Base-by-base conservation (phyloP, 2,329 filamentous ascomycete species). In the Tolypocladium ophioglossoides region DNA sequence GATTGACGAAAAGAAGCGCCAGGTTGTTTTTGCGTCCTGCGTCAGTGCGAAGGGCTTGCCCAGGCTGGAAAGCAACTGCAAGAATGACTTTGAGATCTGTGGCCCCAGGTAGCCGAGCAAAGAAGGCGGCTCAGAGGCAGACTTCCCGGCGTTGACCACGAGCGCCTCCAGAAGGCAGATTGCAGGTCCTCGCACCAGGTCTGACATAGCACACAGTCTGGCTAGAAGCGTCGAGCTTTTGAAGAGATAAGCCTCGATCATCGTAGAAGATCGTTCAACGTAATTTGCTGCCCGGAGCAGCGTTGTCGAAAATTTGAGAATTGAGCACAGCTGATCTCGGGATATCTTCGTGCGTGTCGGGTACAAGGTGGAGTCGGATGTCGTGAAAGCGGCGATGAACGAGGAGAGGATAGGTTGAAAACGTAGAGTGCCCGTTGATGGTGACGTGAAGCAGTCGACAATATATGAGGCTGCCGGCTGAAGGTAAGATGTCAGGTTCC, bases 51-150 rank as follows among this genome's bases (percentile, higher is more conserved):
- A 80, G 4, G 91, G 90, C 60, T 83, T 84, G 60, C 92, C 89
- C 30, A 96, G 77, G 56, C 83, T 80, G 5, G 88, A 85, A 8
- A 97, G 73, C 7, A 94, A 76, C 57, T 86, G 82, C 27, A 99
- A 75, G 65, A 99, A 95, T 40, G 87, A 86, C 62, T 89, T 90
- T 12, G 91, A 89, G 10, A 89, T 85, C 54, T 89, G 84, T 11
- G 89, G 80, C 1, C 91, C 91, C 8, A 99, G 76, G 65, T 95
- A 90, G 35, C 91, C 91, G 24, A 99, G 81, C n/a, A 99, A 77
- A 8, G 92, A 96, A n/a, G 90, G 89, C 1, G 91, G 90, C 61
- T 96, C 91, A n/a, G 77, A 78, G 34, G 79, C 72, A 18, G 77
- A 73, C 57, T 82, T 82, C 27, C 85, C 82, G 27, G 87, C 85